These are phyloP conservation scores for Samsoniella hepiali DNA, from an alignment of 2,329 filamentous ascomycete genomes.

Conservation along the genomic window DNA sequence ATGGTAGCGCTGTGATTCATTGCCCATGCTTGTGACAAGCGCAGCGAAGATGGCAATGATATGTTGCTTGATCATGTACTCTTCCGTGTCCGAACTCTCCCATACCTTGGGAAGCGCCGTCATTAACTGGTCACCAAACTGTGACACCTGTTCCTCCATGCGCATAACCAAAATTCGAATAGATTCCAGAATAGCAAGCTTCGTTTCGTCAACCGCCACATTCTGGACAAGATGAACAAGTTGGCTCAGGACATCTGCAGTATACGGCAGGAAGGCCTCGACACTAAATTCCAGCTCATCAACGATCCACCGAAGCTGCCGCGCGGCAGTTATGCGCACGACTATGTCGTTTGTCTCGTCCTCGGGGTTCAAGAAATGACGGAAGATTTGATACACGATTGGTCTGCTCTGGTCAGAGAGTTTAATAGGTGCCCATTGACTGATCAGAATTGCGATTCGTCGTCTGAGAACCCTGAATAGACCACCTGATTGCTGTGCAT, in stretches of 20 bases:
- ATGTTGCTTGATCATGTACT: slow-evolving; percentile 90
- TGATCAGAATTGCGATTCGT: slow-evolving; percentile 82
- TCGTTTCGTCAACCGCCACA: slow-evolving; percentile 80
- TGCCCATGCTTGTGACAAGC: slow-evolving; percentile 81
- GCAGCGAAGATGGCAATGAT: slow-evolving; percentile 83
- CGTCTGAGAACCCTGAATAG: slow-evolving; percentile 80
- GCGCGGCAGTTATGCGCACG: slow-evolving; percentile 84
- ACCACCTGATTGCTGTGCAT: slow-evolving; percentile 63
- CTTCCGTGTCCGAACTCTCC: slow-evolving; percentile 74
- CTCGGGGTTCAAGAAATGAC: slow-evolving; percentile 74
- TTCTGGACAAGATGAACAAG: slow-evolving; percentile 76
- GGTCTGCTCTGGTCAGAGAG: slow-evolving; percentile 65
- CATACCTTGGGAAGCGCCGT: slow-evolving; percentile 76
- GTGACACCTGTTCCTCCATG: slow-evolving; percentile 68
- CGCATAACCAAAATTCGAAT: slow-evolving; percentile 76
- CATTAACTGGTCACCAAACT: slow-evolving; percentile 77
- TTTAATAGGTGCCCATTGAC: slow-evolving; percentile 83
- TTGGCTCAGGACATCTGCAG: slow-evolving; percentile 66
- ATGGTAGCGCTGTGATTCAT: slow-evolving; percentile 75
- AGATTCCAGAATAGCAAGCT: slow-evolving; percentile 84
- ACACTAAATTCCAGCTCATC: slow-evolving; percentile 81
- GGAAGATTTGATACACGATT: slow-evolving; percentile 83
- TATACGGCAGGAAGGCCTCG: slow-evolving; percentile 72
- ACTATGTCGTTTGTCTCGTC: slow-evolving; percentile 85
- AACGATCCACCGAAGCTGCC: slow-evolving; percentile 75